Conservation (phyloP, 208 protist species). For the Spongospora subterranea region DNA sequence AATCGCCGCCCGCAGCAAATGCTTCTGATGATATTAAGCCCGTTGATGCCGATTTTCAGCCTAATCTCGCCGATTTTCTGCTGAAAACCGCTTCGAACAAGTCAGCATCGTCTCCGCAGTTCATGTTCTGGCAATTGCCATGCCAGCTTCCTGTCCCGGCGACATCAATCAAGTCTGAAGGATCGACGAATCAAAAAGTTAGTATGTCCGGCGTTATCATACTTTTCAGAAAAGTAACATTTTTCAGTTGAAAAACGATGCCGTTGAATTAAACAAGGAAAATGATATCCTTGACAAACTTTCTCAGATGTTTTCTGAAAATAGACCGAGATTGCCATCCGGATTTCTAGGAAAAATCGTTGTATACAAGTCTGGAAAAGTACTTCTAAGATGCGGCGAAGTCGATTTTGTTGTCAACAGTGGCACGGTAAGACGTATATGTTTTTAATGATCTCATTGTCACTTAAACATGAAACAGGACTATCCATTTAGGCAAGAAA, state of each 20-base stretch:
- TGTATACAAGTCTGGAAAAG: neutral
- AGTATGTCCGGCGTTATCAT: neutral
- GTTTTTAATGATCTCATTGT: neutral
- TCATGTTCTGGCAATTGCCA: slow-evolving; percentile 52
- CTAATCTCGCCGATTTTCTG: neutral
- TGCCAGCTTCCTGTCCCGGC: neutral
- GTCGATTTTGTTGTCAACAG: slow-evolving; percentile 9
- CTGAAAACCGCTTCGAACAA: neutral
- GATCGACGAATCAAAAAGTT: neutral
- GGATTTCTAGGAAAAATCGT: slow-evolving; percentile 7
- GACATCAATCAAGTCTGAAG: neutral
- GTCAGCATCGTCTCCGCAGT: neutral
- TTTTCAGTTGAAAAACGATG: neutral
- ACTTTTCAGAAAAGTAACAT: neutral
- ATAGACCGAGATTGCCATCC: neutral
- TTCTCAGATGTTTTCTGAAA: neutral
- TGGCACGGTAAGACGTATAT: neutral
- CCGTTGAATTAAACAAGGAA: neutral
- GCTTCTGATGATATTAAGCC: neutral
- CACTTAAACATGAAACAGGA: slow-evolving; percentile 26
- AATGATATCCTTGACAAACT: neutral
- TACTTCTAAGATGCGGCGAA: neutral
- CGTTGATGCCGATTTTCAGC: neutral
- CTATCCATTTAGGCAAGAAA: slow-evolving; percentile 21
- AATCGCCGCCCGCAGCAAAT: neutral